Percentiles rank a stretch among this genome's conserved stretches.
phyloP scores from a whole-genome alignment of 2,329 filamentous ascomycete species.

The Elsinoe perseae region DNA sequence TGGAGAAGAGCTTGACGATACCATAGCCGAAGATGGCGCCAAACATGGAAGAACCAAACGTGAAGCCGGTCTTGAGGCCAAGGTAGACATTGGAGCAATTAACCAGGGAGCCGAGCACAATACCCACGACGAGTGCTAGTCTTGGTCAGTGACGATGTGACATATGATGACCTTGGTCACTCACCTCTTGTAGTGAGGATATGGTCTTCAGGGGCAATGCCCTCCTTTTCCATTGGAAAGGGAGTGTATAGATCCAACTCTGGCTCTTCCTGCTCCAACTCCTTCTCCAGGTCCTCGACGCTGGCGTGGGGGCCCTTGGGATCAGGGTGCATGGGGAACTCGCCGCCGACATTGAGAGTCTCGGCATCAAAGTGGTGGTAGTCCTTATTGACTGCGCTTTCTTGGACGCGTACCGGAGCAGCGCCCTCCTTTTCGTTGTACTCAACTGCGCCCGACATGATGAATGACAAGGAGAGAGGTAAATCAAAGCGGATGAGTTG shows the following conservation, averaged over 20 bases:
- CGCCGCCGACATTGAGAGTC: conserved; percentile 8
- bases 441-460: conserved; percentile 6
- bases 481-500: neutral
- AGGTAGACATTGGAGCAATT: conserved; percentile 57
- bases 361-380: conserved; percentile 9
- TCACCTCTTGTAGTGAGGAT: conserved; percentile 5
- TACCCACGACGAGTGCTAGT: conserved; percentile 46
- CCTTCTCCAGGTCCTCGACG: conserved; percentile 7
- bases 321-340: conserved; percentile 11
- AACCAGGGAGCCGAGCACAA: conserved; percentile 51
- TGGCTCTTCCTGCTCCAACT: conserved; percentile 4
- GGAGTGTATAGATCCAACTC: conserved; percentile 7
- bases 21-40: conserved; percentile 53
- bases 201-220: neutral
- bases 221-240: conserved; percentile 1
- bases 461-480: neutral
- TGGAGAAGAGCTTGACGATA: conserved; percentile 49
- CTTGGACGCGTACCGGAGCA: neutral
- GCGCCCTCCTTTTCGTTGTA: conserved; percentile 3
- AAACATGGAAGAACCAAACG: conserved; percentile 33
- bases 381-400: neutral
- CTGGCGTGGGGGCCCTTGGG: conserved; percentile 9
- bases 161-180: neutral
- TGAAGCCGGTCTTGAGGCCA: conserved; percentile 41
- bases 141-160: neutral